Base-by-base conservation (phyloP, 441 rosid species). In the Adansonia madagascariensis region DNA sequence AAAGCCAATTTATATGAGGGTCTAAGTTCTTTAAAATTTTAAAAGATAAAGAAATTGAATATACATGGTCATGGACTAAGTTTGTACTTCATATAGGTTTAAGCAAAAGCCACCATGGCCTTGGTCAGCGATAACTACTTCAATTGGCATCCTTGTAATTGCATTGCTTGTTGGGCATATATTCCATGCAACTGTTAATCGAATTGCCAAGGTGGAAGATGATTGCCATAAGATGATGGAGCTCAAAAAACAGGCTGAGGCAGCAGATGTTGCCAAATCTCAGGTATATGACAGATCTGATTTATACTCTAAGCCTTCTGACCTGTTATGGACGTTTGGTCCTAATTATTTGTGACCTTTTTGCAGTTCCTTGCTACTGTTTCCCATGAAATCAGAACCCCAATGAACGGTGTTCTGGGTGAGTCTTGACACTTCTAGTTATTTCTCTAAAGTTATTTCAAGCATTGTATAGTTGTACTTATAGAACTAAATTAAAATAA, bases 381-480 rank as follows among this genome's bases (percentile, higher is more conserved):
- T 82, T 95, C 98, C 70, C 98, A 95, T 79, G 98, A 95, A 88
- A 95, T 95, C 84, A 85, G 98, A 82, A 95, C 98, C 75, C 98
- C 98, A 43, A 95, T 95, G 98, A 95, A 95, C 82, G 98, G 98
- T 75, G 98, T 95, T 84, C 86, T 95, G 77, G 98, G 98, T 93
- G 82, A 89, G 97, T 81, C 78, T 76, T 52, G 18, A 75, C 61
- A 65, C 60, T 66, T 11, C 60, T 65, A 8, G 70, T 67, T 43
- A 18, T 41, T 60, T 31, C 6, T 65, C 39, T 18, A 46, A 76
- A 76, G 35, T 44, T 27, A 46, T 50, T 11, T 4, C 55, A 46
- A 69, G 31, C 17, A 24, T 49, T 71, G 31, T 46, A 27, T 68
- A 52, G 46, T 10, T 47, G 8, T 73, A 66, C 47, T 11, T 17